Base-by-base conservation (phyloP, 352 stramenopile species). In the Poterioochromonas sp. region DNA sequence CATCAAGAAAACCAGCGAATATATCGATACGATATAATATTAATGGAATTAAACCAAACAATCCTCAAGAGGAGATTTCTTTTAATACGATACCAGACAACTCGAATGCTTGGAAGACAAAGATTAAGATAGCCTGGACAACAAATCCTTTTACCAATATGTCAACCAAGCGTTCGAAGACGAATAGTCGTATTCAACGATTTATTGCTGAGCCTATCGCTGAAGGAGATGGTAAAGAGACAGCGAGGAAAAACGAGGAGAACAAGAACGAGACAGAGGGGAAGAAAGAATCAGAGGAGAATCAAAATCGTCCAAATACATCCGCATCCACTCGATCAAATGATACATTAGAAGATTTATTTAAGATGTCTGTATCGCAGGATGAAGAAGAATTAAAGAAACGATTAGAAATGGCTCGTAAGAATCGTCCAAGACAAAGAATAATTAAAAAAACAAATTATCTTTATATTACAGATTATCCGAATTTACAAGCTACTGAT, bases 121-220 rank as follows among this genome's bases (percentile, higher is more conserved):
- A 40, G 58, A 68, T 37, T 5, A 32, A 15, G 26, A 68, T 68
- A 26, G 26, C 58, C 8, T 68, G 26, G 11, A 5, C 12, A 68
- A 35, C 58, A 32, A 26, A 29, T 39, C 58, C 58, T 32, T 68
- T 68, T 39, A 68, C 58, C 26, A 68, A 68, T 39, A 32, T 68
- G 29, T 68, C 58, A 5, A 68, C 58, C 58, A 68, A 68, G 26
- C 58, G 58, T 68, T 26, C 58, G 8, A 11, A 8, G 12, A 26
- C 5, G 5, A 68, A 26, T 35, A 68, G 26, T 39, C 58, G 58
- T 11, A 40, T 68, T 11, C 5, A 35, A n/a, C n/a, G n/a, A n/a
- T n/a, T n/a, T n/a, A n/a, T n/a, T n/a, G n/a, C n/a, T n/a, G n/a
- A n/a, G 44, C 44, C 20, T 53, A 20, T 53, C 8, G 44, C 8